These are phyloP conservation scores for Pyrenophora teres DNA, from an alignment of 2,329 filamentous ascomycete species.

Conservation along the genomic window DNA sequence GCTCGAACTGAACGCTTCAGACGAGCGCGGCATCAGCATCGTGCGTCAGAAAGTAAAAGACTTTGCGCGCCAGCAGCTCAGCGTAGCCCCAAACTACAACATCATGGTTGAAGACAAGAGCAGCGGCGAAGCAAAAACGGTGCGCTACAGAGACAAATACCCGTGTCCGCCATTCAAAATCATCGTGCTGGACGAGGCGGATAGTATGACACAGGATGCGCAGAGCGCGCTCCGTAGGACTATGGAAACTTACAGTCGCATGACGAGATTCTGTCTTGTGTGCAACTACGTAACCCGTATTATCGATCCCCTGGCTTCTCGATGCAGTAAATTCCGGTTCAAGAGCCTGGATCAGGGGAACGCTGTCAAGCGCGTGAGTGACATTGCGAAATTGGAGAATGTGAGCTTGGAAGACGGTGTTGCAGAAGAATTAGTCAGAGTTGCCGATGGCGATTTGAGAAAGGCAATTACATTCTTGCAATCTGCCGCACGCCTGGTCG, in stretches of 20 bases:
- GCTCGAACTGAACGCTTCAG: slow-evolving; percentile 98
- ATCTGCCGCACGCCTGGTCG: slow-evolving; percentile 86
- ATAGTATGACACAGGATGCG: slow-evolving; percentile 98
- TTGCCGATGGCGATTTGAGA: slow-evolving; percentile 90
- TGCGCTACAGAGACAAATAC: slow-evolving; percentile 67
- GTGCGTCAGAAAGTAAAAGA: slow-evolving; percentile 98
- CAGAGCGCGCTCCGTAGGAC: slow-evolving; percentile 90
- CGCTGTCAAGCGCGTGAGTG: slow-evolving; percentile 75
- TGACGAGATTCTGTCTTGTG: slow-evolving; percentile 95
- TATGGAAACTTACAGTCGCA: slow-evolving; percentile 97
- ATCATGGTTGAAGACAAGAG: slow-evolving; percentile 58
- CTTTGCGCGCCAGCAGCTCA: slow-evolving; percentile 94
- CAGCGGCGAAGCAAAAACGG: slow-evolving; percentile 30
- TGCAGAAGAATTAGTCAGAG: slow-evolving; percentile 80
- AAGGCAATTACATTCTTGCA: slow-evolving; percentile 97
- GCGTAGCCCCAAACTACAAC: slow-evolving; percentile 71
- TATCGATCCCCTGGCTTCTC: slow-evolving; percentile 90
- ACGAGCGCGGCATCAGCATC: slow-evolving; percentile 96
- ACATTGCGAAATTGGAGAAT: slow-evolving; percentile 80
- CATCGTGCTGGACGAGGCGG: slow-evolving; percentile 96
- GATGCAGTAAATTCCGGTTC: slow-evolving; percentile 97
- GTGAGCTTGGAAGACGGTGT: slow-evolving; percentile 79
- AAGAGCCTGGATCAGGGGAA: slow-evolving; percentile 91
- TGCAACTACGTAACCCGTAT: slow-evolving; percentile 99
- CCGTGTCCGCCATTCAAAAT: slow-evolving; percentile 99